phyloP scores from a whole-genome alignment of 2,329 filamentous ascomycete genomes.

The Ascochyta pisi region DNA sequence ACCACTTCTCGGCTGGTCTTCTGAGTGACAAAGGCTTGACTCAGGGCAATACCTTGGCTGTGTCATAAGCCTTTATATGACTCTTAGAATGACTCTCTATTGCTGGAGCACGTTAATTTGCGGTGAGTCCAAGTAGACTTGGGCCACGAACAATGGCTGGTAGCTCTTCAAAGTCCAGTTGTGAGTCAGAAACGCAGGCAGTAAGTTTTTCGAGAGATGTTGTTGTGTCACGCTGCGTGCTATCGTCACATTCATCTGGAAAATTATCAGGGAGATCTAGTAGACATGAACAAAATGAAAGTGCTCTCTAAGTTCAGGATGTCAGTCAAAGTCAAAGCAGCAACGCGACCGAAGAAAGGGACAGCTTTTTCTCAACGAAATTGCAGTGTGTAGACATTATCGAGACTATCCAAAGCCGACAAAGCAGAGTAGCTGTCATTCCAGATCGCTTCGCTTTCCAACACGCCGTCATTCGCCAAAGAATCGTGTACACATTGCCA shows the following conservation, averaged over 20 bases:
- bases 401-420: slow-evolving; percentile 10
- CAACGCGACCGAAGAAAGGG: background rate
- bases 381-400: slow-evolving; percentile 13
- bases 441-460: slow-evolving; percentile 4
- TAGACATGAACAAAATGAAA: background rate
- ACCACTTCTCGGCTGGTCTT: too few relatives aligned
- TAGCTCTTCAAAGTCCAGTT: background rate
- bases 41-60: background rate
- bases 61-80: background rate
- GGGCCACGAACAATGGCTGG: background rate
- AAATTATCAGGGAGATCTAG: background rate
- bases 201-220: background rate
- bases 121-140: background rate
- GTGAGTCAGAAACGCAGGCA: background rate
- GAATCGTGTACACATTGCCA: slow-evolving; percentile 5
- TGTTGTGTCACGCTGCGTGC: background rate
- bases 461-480: background rate
- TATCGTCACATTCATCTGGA: background rate
- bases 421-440: slow-evolving; percentile 5
- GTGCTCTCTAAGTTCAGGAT: background rate
- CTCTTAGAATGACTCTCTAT: background rate
- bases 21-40: background rate
- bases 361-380: background rate
- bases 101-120: background rate
- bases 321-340: background rate